Evolutionary conservation across 106 monocot genomes (phyloP).

Genomic region (Acorus gramineus): DNA sequence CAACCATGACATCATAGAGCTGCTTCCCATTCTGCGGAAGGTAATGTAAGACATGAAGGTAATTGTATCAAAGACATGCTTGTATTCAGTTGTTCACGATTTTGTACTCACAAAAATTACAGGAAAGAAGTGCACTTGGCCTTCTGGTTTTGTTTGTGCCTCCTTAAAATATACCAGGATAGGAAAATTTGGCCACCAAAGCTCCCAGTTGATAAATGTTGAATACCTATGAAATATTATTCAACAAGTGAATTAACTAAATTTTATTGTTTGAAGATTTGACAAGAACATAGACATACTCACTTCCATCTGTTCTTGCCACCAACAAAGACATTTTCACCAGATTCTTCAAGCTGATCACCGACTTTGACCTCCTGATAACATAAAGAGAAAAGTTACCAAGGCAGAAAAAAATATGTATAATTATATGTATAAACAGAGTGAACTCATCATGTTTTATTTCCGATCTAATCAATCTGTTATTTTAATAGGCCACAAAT

Average conservation of each 20-base stretch:
- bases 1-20: slow-evolving; percentile 75
- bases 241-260: background rate
- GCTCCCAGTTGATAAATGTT: slow-evolving; percentile 94
- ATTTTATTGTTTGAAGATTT: background rate
- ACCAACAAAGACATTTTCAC: slow-evolving; percentile 98
- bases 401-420: background rate
- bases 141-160: slow-evolving; percentile 89
- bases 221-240: slow-evolving; percentile 48
- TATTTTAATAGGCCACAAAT: too few relatives aligned
- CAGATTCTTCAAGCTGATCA: slow-evolving; percentile 62
- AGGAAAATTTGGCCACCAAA: slow-evolving; percentile 97
- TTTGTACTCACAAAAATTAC: slow-evolving; percentile 72
- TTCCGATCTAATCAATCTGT: too few relatives aligned
- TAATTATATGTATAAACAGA: background rate
- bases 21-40: slow-evolving; percentile 54
- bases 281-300: slow-evolving; percentile 10
- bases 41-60: background rate
- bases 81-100: background rate
- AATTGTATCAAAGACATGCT: background rate
- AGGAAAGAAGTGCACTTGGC: slow-evolving; percentile 96
- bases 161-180: slow-evolving; percentile 96
- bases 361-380: slow-evolving; percentile 82
- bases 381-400: background rate
- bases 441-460: too few relatives aligned
- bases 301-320: slow-evolving; percentile 97